These are phyloP conservation scores for Zangia roseola DNA, from an alignment of 768 basidiomycete species.

Conservation along the genomic window DNA sequence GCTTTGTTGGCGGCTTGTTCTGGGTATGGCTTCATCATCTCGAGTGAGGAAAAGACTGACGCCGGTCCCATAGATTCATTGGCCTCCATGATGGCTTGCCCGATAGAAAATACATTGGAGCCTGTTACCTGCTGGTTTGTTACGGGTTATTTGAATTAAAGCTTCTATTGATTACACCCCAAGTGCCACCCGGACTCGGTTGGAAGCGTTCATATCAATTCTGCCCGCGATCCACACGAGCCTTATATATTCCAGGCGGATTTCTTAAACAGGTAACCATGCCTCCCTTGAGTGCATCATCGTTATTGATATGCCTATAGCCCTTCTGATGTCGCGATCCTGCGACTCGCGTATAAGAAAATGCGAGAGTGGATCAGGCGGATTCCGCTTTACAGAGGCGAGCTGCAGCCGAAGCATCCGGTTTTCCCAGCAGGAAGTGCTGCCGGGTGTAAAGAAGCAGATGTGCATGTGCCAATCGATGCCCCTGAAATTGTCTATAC, in stretches of 20 bases:
- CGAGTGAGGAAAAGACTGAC: neutral
- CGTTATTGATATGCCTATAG: conserved; percentile 7
- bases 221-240: conserved; percentile 40
- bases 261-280: conserved; percentile 44
- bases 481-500: conserved; percentile 33
- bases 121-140: conserved; percentile 31
- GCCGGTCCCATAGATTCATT: conserved; percentile 3
- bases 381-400: conserved; percentile 44
- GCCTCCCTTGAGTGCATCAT: neutral
- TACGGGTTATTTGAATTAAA: neutral
- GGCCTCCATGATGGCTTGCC: conserved; percentile 12
- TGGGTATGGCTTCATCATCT: conserved; percentile 29
- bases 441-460: conserved; percentile 24
- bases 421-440: conserved; percentile 21
- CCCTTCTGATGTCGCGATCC: conserved; percentile 24
- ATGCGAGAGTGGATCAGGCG: conserved; percentile 30
- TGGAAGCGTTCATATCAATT: conserved; percentile 48
- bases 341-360: conserved; percentile 29
- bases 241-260: conserved; percentile 44
- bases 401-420: conserved; percentile 20
- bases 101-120: conserved; percentile 13
- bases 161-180: neutral
- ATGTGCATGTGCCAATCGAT: conserved; percentile 22
- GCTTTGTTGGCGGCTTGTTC: conserved; percentile 42
- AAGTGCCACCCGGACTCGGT: conserved; percentile 44